A percentile compares a stretch with the other conserved stretches of the same genome.
Evolutionary conservation across 169 alveolate genomes (phyloP).

Genomic region (Plasmodium coatneyi): DNA sequence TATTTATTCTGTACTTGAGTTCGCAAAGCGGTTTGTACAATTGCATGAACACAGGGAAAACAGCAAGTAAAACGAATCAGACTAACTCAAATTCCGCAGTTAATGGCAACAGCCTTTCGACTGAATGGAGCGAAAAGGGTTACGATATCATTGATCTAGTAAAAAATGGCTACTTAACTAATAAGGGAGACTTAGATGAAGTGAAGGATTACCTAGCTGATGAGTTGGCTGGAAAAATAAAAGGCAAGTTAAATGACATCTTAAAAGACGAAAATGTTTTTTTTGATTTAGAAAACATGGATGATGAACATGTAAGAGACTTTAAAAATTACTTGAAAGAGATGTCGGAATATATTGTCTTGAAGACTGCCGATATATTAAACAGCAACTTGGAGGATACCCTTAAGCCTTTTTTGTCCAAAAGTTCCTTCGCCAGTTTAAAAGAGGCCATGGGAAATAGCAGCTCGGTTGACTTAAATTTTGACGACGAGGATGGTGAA

Average conservation of each 20-base stretch:
- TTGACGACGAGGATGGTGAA: neutral
- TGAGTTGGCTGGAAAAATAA: conserved; percentile 54
- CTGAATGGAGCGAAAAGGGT: conserved; percentile 55
- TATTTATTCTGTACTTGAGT: conserved; percentile 25
- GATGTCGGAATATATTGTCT: conserved; percentile 33
- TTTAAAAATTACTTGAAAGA: conserved; percentile 40
- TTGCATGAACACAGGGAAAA: conserved; percentile 19
- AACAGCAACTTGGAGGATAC: conserved; percentile 26
- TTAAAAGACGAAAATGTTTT: conserved; percentile 30
- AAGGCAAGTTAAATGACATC: conserved; percentile 8
- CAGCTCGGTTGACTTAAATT: neutral
- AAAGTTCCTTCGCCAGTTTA: neutral
- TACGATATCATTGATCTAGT: conserved; percentile 29
- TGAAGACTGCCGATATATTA: conserved; percentile 54
- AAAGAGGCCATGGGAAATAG: neutral
- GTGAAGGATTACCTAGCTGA: conserved; percentile 54
- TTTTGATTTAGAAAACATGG: neutral
- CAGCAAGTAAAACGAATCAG: neutral
- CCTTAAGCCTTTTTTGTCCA: conserved; percentile 51
- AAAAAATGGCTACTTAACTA: conserved; percentile 37
- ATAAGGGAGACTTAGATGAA: conserved; percentile 24
- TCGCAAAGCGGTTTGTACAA: conserved; percentile 19
- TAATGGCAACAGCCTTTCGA: neutral
- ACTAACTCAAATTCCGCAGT: neutral
- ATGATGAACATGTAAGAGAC: conserved; percentile 12